Evolutionary conservation across 2,329 filamentous ascomycete genomes (phyloP), one percentile per base, ranked within the genome.

Genomic region (Xylaria arbuscula): DNA sequence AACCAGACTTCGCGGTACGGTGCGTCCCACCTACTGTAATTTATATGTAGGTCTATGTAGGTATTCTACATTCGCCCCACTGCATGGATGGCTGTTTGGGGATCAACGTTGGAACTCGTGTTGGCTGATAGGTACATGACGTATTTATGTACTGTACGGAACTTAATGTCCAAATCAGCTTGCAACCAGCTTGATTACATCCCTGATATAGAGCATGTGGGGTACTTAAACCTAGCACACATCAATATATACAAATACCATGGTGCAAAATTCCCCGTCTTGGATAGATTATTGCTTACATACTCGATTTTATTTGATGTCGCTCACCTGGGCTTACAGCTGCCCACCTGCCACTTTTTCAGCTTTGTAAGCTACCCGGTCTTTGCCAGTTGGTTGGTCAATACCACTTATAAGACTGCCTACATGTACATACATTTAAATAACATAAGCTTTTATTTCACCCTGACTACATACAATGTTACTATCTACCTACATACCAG

Each of bases 241-340:
- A 57, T 64, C 54, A 58, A 64, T 64, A 64, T 59, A 64, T 53
- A 50, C 42, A 32, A 22, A 64, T 22, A 42, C 51, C 22, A 51
- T 28, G 3, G 40, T 28, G 53, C 40, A n/a, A 42, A 55, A 32
- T 63, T 63, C 42, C 38, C 51, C 34, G 60, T 63, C 51, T 63
- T 63, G 45, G 60, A 54, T 63, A 63, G 9, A 55, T 63, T 55
- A 56, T 63, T 56, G 50, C 51, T 40, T 55, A 63, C 60, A 63
- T 24, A 34, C 24, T 59, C 55, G 40, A 54, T 56, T 65, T 48
- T 51, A 55, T 54, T 54, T 53, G 32, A 28, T 40, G 28, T 36
- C 38, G 55, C 28, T 55, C 38, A 51, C 55, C 62, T 59, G 36
- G 36, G 48, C 28, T 60, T 15, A 50, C 51, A 40, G 28, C 62